phyloP scores from a whole-genome alignment of 176 grass and related monocot species.

The Bromus sterilis region DNA sequence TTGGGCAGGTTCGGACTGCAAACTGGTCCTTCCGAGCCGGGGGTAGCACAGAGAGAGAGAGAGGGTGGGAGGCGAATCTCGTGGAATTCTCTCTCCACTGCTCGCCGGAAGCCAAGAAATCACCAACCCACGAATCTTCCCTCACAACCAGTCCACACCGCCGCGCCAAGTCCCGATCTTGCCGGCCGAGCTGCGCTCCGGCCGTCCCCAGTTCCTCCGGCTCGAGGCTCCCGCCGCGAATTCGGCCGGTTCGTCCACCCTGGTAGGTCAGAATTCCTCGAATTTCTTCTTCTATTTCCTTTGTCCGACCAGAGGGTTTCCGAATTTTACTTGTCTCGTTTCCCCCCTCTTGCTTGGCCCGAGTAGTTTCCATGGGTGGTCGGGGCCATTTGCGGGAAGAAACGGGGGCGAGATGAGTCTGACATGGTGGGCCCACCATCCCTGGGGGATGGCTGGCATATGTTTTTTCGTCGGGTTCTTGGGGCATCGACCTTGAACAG shows the following conservation, averaged over 20 bases:
- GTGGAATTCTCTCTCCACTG: slow-evolving; percentile 3
- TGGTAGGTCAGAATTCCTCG: neutral
- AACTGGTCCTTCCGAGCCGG: neutral
- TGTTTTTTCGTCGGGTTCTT: neutral
- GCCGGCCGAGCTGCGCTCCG: neutral
- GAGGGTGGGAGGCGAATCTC: slow-evolving; percentile 13
- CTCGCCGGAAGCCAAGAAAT: neutral
- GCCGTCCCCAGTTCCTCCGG: neutral
- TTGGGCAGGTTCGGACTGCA: neutral
- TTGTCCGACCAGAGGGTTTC: neutral
- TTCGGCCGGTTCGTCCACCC: slow-evolving; percentile 1
- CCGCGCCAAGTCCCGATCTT: slow-evolving; percentile 8
- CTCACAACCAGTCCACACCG: neutral
- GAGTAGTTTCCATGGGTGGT: neutral
- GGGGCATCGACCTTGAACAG: neutral
- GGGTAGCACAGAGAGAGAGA: neutral
- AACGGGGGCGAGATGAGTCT: neutral
- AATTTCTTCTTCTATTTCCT: neutral
- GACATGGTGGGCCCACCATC: neutral
- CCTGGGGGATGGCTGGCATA: neutral
- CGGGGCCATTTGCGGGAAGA: neutral
- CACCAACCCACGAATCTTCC: neutral
- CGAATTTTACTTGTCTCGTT: neutral
- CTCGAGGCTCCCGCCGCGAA: neutral
- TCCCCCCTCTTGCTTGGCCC: neutral